phyloP scores from a whole-genome alignment of 129 eudicot genomes.

The Pulicaria dysenterica region DNA sequence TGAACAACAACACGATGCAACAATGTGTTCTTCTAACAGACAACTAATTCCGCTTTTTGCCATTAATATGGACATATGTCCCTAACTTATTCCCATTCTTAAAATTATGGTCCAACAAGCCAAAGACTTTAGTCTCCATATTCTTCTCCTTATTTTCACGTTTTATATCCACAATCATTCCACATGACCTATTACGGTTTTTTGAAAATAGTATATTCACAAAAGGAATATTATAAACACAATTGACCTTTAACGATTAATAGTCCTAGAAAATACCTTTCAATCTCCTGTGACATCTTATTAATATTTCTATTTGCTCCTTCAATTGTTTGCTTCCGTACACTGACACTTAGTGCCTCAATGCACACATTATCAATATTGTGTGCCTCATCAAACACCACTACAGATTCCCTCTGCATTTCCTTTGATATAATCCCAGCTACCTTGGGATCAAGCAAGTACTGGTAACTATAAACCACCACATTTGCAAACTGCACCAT shows the following conservation, averaged over 20 bases:
- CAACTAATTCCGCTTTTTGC: not conserved
- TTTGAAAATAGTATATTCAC: not conserved
- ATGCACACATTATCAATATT: conserved; percentile 97
- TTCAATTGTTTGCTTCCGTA: conserved; percentile 91
- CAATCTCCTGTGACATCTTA: conserved; percentile 85
- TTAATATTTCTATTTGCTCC: conserved; percentile 82
- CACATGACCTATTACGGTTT: not conserved
- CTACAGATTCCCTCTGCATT: conserved; percentile 93
- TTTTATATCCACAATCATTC: not conserved
- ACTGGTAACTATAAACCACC: conserved; percentile 96
- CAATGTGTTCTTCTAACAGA: not conserved
- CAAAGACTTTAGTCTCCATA: too few relatives aligned
- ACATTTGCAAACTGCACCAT: conserved; percentile 98
- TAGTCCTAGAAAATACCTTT: conserved; percentile 55
- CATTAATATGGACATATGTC: not conserved
- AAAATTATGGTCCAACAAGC: too few relatives aligned
- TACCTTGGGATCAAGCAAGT: conserved; percentile 96
- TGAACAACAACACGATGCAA: not conserved
- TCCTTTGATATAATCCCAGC: conserved; percentile 94
- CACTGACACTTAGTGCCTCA: conserved; percentile 96
- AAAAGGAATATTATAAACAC: not conserved
- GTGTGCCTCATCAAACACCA: conserved; percentile 98
- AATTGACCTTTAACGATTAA: too few relatives aligned
- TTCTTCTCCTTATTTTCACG: too few relatives aligned
- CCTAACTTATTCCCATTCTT: too few relatives aligned